Percentiles rank a stretch among this genome's conserved stretches.
These are phyloP conservation scores for Phytophthora sojae DNA, from an alignment of 352 stramenopile species.

Conservation along the genomic window DNA sequence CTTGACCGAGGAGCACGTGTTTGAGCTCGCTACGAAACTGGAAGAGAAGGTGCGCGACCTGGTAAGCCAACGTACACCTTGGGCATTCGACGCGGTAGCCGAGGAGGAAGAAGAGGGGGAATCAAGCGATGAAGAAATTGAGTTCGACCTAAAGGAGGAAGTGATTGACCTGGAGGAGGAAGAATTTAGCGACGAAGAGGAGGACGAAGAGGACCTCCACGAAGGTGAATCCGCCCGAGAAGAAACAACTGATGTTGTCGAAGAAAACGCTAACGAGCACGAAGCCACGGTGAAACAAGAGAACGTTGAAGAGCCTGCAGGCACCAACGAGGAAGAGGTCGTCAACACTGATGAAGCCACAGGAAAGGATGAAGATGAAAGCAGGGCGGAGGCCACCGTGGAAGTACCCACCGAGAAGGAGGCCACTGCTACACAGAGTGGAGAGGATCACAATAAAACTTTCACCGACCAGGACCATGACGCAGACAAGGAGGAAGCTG, in stretches of 20 bases:
- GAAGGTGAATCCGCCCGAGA: slow-evolving; percentile 7
- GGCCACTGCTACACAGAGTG: background rate
- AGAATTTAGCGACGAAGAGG: slow-evolving; percentile 23
- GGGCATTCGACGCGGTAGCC: slow-evolving; percentile 56
- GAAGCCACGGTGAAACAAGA: background rate
- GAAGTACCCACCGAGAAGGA: slow-evolving; percentile 1
- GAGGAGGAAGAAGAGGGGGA: slow-evolving; percentile 32
- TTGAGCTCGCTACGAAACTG: slow-evolving; percentile 58
- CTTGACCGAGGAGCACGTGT: slow-evolving; percentile 50
- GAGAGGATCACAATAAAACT: slow-evolving; percentile 9
- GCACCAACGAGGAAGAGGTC: background rate
- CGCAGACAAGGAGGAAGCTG: background rate
- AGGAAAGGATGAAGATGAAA: slow-evolving; percentile 11
- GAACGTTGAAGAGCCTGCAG: slow-evolving; percentile 3
- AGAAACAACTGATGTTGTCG: slow-evolving; percentile 4
- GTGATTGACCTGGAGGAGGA: slow-evolving; percentile 26
- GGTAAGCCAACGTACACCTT: slow-evolving; percentile 69
- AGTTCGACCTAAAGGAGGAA: slow-evolving; percentile 32
- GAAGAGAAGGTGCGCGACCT: slow-evolving; percentile 45
- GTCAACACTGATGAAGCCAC: slow-evolving; percentile 18
- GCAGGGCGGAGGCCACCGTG: slow-evolving; percentile 2
- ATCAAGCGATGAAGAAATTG: slow-evolving; percentile 26
- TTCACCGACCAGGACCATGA: background rate
- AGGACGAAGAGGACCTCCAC: slow-evolving; percentile 23
- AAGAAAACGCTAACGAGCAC: slow-evolving; percentile 19